Percentiles rank a stretch among this genome's conserved stretches.
Evolutionary conservation across 306 rosid species (phyloP).

Genomic region (Purshia tridentata): DNA sequence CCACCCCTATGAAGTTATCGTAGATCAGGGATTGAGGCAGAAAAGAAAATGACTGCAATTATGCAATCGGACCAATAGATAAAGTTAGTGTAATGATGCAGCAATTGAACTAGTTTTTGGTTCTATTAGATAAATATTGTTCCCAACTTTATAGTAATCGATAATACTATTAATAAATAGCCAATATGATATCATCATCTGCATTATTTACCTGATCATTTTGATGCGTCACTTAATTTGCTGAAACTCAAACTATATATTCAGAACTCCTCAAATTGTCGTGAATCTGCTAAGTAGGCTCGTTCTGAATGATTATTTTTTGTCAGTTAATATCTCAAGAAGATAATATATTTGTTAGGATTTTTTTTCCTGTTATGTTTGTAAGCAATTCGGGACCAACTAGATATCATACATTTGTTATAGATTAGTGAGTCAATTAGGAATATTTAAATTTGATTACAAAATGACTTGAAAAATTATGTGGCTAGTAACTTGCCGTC

Average conservation of each 20-base stretch:
- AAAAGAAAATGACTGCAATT: slow-evolving; percentile 4
- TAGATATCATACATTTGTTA: too few relatives aligned
- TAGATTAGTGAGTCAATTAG: too few relatives aligned
- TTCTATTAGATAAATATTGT: not conserved
- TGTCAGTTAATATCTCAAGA: too few relatives aligned
- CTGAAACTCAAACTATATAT: not conserved
- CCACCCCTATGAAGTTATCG: slow-evolving; percentile 3
- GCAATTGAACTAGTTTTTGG: not conserved
- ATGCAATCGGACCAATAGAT: not conserved
- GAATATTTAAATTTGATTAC: too few relatives aligned
- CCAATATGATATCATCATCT: not conserved
- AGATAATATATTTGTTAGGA: too few relatives aligned
- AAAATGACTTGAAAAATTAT: too few relatives aligned
- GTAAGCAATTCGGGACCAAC: too few relatives aligned
- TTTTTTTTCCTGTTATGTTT: too few relatives aligned
- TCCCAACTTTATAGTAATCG: not conserved
- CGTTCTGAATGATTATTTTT: not conserved
- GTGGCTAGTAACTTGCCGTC: too few relatives aligned
- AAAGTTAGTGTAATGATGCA: slow-evolving; percentile 6
- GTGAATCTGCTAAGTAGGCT: not conserved
- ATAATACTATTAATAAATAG: not conserved
- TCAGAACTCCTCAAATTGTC: not conserved
- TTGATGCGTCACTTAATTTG: not conserved
- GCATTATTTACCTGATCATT: not conserved
- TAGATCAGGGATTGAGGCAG: slow-evolving; percentile 1